These are phyloP conservation scores for Pythium apleroticum DNA, from an alignment of 352 stramenopile genomes.

Conservation along the genomic window DNA sequence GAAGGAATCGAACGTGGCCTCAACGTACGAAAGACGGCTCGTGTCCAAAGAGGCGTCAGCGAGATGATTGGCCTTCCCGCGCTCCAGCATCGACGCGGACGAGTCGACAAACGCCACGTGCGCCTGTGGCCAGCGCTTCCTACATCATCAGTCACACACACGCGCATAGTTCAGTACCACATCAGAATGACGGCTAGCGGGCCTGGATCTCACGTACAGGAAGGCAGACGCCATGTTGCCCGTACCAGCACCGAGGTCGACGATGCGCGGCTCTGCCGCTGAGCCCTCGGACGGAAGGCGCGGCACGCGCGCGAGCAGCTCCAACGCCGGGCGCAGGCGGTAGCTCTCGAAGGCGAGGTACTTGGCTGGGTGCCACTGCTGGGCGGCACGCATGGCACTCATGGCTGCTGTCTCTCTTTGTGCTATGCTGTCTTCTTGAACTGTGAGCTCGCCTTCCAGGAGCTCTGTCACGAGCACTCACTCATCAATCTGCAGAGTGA, in stretches of 20 bases:
- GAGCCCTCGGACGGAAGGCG: constrained; percentile 13
- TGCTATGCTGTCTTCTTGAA: neutral
- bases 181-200: no score
- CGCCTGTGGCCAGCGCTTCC: constrained; percentile 49
- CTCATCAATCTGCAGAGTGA: neutral
- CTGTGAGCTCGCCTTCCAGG: neutral
- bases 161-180: neutral
- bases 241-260: constrained; percentile 67
- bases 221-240: constrained; percentile 71
- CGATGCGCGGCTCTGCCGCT: constrained; percentile 37
- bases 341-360: constrained; percentile 67
- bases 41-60: constrained; percentile 28
- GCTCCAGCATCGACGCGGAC: constrained; percentile 57
- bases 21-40: constrained; percentile 38
- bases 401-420: constrained; percentile 1
- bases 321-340: constrained; percentile 58
- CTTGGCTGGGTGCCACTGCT: constrained; percentile 54
- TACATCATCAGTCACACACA: constrained; percentile 18
- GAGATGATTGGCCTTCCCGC: constrained; percentile 41
- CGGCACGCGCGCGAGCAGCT: constrained; percentile 52
- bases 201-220: constrained; percentile 35
- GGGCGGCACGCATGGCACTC: constrained; percentile 26
- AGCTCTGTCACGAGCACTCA: neutral
- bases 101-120: constrained; percentile 64
- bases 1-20: constrained; percentile 63